Evolutionary conservation across 2,329 filamentous ascomycete genomes (phyloP), one percentile per base, ranked within the genome.

Genomic region (Arthrobotrys sinensis): DNA sequence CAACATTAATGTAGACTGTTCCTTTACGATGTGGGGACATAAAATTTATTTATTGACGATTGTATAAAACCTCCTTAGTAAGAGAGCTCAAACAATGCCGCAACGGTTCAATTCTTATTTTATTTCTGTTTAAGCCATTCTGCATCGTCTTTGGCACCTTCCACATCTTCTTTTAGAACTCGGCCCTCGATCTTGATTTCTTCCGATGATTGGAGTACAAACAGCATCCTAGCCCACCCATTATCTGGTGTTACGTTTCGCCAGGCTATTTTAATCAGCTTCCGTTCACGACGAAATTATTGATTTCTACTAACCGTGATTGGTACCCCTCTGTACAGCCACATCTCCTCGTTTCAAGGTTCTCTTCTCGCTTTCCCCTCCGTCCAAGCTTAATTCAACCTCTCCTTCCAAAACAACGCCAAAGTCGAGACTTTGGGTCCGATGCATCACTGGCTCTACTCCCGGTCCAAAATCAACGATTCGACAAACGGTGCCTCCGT

Each of bases 261-360:
- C 66, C 53, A 70, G 2, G 53, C 66, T 70, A 21, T 19, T 8
- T 1, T 10, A 60, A 10, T 60, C 36, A 60, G 36, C 24, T 43
- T 3, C 19, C 2, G 16, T 60, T 24, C 12, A 8, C 43, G 0
- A 60, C n/a, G 19, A 43, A 14, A 40, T 57, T 32, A 57, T 60
- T 12, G 19, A 60, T 43, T 28, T 57, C 3, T 24, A 71, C 67
- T 53, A 21, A 65, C 68, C 85, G 82, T 90, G 88, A 83, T 86
- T 87, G 2, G 88, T 89, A 0, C 85, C 87, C 45, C 88, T 84
- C 82, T 90, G 88, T 16, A 90, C 86, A 4, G 86, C 86, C n/a
- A 89, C 83, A 80, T 90, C 88, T 1, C 88, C 88, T 8, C 85
- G 83, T 50, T 83, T 83, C 85, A 90, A 83, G 28, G 83, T 70